These are phyloP conservation scores for Emmonsiellopsis sp. DNA, from an alignment of 2,329 filamentous ascomycete species.

Conservation along the genomic window DNA sequence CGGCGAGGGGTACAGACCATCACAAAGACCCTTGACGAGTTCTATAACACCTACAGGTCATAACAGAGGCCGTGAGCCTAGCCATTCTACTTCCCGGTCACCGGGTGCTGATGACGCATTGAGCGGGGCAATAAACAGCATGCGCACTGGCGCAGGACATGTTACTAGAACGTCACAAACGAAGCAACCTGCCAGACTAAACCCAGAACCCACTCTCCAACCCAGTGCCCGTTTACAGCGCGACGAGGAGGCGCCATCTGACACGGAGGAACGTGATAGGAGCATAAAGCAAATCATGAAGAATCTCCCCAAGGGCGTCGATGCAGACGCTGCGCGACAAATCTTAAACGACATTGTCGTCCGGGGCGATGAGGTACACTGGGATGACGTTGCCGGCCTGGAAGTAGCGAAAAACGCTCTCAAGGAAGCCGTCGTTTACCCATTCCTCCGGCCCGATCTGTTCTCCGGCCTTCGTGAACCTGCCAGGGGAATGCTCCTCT, in stretches of 20 bases:
- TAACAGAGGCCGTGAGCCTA: background rate
- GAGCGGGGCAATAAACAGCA: background rate
- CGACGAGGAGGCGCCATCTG: conserved; percentile 28
- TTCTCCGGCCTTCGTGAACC: conserved; percentile 95
- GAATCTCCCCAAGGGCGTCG: conserved; percentile 70
- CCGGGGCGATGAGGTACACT: conserved; percentile 87
- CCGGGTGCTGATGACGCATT: conserved; percentile 1
- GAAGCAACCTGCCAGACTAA: conserved; percentile 25
- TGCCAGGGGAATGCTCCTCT: conserved; percentile 87
- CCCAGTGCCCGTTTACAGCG: conserved; percentile 9
- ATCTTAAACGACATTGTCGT: conserved; percentile 96
- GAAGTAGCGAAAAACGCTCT: conserved; percentile 84
- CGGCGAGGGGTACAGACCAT: background rate
- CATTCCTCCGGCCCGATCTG: conserved; percentile 85
- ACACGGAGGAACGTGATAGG: conserved; percentile 44
- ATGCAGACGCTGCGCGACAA: conserved; percentile 72
- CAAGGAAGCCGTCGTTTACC: conserved; percentile 94
- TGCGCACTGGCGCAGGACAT: background rate
- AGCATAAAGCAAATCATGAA: conserved; percentile 59
- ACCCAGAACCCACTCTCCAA: conserved; percentile 11
- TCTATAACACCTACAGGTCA: background rate
- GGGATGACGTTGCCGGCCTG: conserved; percentile 85
- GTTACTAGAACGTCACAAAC: conserved; percentile 1
- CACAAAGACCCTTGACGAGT: background rate
- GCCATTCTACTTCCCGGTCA: conserved; percentile 10